phyloP scores from a whole-genome alignment of 2,329 filamentous ascomycete species.

The Niveomyces coronatus region DNA sequence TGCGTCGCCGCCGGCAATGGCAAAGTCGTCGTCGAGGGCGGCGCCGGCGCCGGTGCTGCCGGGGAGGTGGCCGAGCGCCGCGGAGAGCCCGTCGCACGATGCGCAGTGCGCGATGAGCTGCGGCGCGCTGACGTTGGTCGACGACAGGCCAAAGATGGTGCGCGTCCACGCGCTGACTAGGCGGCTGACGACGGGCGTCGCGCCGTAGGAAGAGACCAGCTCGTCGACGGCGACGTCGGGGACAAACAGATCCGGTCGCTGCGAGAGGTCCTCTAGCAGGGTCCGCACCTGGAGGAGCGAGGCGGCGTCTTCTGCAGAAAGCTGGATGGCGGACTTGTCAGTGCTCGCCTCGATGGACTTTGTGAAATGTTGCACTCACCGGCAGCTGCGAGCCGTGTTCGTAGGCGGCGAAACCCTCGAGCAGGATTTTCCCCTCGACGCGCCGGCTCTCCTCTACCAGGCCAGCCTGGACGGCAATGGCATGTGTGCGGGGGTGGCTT shows the following conservation, averaged over 20 bases:
- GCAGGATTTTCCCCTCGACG: neutral
- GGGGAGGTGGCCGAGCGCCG: slow-evolving; percentile 10
- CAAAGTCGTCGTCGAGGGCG: slow-evolving; percentile 10
- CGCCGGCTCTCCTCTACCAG: neutral
- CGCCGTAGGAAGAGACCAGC: slow-evolving; percentile 15
- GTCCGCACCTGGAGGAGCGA: neutral
- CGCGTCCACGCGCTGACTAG: slow-evolving; percentile 17
- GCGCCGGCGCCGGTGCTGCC: slow-evolving; percentile 6
- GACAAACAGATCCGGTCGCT: neutral
- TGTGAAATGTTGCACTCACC: neutral
- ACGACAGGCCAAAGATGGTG: slow-evolving; percentile 16
- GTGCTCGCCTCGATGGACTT: too few species aligned
- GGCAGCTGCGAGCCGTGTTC: neutral
- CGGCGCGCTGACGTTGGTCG: slow-evolving; percentile 13
- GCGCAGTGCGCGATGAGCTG: slow-evolving; percentile 16
- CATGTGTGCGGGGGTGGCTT: slow-evolving; percentile 4
- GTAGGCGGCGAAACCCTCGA: slow-evolving; percentile 1
- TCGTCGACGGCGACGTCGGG: slow-evolving; percentile 13
- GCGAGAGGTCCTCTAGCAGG: slow-evolving; percentile 2
- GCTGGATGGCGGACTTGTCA: too few species aligned
- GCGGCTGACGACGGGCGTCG: slow-evolving; percentile 9
- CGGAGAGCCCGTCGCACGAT: slow-evolving; percentile 14
- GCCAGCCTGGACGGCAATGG: neutral
- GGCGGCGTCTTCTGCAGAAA: neutral
- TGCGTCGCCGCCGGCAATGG: slow-evolving; percentile 3